Evolutionary conservation across 2,329 filamentous ascomycete species (phyloP), one percentile per base, ranked within the genome.

Genomic region (Apiospora arundinis): DNA sequence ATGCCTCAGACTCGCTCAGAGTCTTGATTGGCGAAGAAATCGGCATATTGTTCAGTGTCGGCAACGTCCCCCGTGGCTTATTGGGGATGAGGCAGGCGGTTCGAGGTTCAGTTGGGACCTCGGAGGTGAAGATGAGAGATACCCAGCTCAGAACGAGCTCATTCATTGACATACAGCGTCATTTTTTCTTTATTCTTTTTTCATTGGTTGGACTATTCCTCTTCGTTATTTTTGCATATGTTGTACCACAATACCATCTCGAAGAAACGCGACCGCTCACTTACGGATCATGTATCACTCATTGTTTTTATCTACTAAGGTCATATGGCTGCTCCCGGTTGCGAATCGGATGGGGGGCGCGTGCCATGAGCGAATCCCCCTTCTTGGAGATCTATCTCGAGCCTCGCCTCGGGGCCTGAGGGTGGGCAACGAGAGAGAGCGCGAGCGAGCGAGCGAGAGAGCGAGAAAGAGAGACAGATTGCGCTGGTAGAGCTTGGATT

Each of bases 111-210:
- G n/a, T 40, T 63, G 56, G 56, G 28, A 63, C 28, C 28, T 52
- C 25, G 73, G 70, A 71, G 72, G 72, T 75, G 74, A 74, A 74
- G 72, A 77, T 75, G 60, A 56, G 78, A 77, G 79, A 81, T 81
- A 81, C 79, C 79, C 79, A 76, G 77, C 77, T 79, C 78, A 72
- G 52, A 69, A 73, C 70, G 76, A 78, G 79, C 77, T 80, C 75
- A 79, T 77, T 80, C 76, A 75, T 77, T 74, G 76, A 77, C 77
- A 77, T 74, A 74, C 72, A 69, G 73, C 75, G 74, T 78, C 76
- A 74, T 73, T 72, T 74, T 76, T 78, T 74, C 67, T 72, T 72
- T 71, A 73, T 67, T 70, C 42, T 23, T n/a, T 46, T 70, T 69
- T 69, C 21, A 18, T 71, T 44, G 40, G 60, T 69, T 72, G 65